phyloP scores from a whole-genome alignment of 805 yeast species.

The Pichia kluyveri region DNA sequence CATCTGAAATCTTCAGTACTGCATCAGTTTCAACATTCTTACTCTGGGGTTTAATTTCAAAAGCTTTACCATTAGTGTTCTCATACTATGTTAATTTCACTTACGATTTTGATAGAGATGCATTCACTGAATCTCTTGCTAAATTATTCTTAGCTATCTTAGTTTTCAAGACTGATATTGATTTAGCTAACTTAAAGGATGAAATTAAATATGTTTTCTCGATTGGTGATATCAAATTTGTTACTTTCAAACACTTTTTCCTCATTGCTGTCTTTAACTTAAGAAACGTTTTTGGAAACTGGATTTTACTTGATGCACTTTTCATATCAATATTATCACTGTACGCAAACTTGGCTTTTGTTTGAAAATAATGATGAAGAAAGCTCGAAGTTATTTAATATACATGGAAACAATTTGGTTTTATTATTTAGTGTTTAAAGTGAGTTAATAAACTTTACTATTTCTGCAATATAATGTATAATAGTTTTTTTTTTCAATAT shows the following conservation, averaged over 20 bases:
- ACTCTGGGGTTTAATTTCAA: constrained; percentile 34
- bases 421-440: too few species aligned
- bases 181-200: constrained; percentile 17
- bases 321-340: constrained; percentile 39
- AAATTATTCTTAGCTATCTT: constrained; percentile 34
- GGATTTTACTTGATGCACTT: constrained; percentile 37
- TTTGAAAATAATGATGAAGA: constrained; percentile 10
- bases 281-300: constrained; percentile 36
- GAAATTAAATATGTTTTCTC: constrained; percentile 25
- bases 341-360: constrained; percentile 33
- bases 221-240: constrained; percentile 21
- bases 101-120: constrained; percentile 44
- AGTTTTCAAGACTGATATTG: constrained; percentile 24
- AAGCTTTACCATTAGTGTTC: constrained; percentile 31
- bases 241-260: constrained; percentile 14
- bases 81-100: constrained; percentile 49
- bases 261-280: constrained; percentile 29
- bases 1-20: constrained; percentile 27
- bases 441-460: too few species aligned
- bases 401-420: too few species aligned
- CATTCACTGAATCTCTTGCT: constrained; percentile 38
- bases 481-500: not conserved
- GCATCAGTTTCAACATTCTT: constrained; percentile 26
- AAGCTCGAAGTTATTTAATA: not conserved
- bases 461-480: not conserved